Percentiles rank a stretch among this genome's conserved stretches.
Evolutionary conservation across 768 basidiomycete genomes (phyloP).

Genomic region (Mycena belliarum): DNA sequence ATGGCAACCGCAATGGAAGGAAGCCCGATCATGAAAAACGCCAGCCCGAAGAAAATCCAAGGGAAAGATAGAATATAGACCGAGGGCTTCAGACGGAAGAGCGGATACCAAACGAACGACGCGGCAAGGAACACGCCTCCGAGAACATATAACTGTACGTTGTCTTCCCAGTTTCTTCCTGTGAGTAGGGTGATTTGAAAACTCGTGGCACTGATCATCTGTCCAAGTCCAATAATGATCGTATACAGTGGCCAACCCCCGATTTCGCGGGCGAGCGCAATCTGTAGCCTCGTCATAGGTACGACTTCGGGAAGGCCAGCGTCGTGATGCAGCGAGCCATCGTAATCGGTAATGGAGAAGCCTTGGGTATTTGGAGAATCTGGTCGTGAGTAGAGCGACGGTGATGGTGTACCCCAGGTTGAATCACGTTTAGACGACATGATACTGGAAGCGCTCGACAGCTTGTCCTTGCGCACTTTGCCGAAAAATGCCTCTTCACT

Average conservation of each 20-base stretch:
- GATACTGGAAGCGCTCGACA: slow-evolving; percentile 79
- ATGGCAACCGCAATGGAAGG: slow-evolving; percentile 72
- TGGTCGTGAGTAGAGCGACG: slow-evolving; percentile 70
- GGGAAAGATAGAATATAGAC: slow-evolving; percentile 83
- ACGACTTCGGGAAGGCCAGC: slow-evolving; percentile 57
- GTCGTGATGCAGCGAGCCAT: slow-evolving; percentile 49
- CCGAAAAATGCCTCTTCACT: slow-evolving; percentile 94
- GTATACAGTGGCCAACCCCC: slow-evolving; percentile 91
- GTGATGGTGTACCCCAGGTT: slow-evolving; percentile 72
- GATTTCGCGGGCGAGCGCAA: slow-evolving; percentile 78
- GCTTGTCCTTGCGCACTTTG: slow-evolving; percentile 84
- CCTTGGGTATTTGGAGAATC: slow-evolving; percentile 60
- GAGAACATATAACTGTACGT: slow-evolving; percentile 87
- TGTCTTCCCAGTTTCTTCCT: slow-evolving; percentile 80
- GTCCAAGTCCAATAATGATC: slow-evolving; percentile 83
- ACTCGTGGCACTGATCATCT: slow-evolving; percentile 89
- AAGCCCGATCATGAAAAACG: slow-evolving; percentile 89
- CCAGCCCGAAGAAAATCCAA: slow-evolving; percentile 89
- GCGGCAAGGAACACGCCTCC: slow-evolving; percentile 85
- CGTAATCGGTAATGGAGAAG: slow-evolving; percentile 45
- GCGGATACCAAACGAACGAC: slow-evolving; percentile 84
- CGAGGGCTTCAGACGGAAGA: slow-evolving; percentile 88
- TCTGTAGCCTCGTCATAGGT: slow-evolving; percentile 83
- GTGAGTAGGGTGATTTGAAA: slow-evolving; percentile 93
- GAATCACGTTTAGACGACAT: slow-evolving; percentile 81